phyloP scores from a whole-genome alignment of 139 green algal species.

The Desmodesmus armatus region DNA sequence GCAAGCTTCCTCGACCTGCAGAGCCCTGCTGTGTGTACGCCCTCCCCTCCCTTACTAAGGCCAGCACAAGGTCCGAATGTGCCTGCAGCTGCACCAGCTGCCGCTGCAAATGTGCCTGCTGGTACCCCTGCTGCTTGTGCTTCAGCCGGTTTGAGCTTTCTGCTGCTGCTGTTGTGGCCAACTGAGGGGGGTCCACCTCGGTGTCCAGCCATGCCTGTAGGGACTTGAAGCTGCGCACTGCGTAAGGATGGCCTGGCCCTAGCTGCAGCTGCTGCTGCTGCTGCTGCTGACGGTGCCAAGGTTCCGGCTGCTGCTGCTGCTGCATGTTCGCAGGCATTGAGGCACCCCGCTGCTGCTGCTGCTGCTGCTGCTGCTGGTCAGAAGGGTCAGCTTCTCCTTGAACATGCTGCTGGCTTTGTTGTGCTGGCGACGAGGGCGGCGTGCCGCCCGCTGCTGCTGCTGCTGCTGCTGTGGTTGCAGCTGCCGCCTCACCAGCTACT shows the following conservation, averaged over 20 bases:
- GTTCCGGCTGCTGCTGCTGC: not conserved
- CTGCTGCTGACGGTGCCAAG: too few relatives aligned
- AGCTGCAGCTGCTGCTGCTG: not conserved
- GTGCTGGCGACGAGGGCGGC: too few relatives aligned
- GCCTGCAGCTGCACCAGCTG: not conserved
- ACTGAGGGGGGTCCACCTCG: not conserved
- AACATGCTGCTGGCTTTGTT: too few relatives aligned
- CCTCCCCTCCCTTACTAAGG: too few relatives aligned
- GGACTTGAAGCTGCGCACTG: not conserved
- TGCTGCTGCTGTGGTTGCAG: not conserved
- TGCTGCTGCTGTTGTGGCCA: not conserved
- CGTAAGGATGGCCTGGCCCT: not conserved
- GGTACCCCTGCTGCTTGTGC: not conserved
- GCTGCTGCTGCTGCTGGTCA: not conserved
- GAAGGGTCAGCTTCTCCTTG: not conserved
- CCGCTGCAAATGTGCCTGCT: not conserved
- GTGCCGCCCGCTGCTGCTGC: not conserved
- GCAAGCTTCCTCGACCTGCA: not conserved
- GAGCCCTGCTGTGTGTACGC: not conserved
- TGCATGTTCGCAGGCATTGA: not conserved
- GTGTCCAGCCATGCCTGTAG: conserved; percentile 18
- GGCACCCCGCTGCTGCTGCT: not conserved
- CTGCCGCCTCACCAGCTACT: not conserved
- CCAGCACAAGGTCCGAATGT: too few relatives aligned
- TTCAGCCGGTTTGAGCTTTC: not conserved